A percentile compares a stretch with the other conserved stretches of the same genome.
Conservation (phyloP, 2,329 filamentous ascomycete genomes). For the Aspergillus ibericus region DNA sequence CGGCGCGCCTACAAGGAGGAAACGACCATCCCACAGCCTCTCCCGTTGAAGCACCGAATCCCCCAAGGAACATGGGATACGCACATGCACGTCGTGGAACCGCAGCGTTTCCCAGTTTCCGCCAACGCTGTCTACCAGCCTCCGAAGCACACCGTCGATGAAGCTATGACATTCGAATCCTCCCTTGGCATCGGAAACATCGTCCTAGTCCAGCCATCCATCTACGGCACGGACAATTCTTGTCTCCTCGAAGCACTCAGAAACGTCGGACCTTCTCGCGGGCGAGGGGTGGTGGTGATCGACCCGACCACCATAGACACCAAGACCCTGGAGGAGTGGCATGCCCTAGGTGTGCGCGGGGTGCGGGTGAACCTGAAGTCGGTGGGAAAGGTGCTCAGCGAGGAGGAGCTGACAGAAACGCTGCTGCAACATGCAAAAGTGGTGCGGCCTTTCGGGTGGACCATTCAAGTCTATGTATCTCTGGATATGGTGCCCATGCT, state of each 20-base stretch:
- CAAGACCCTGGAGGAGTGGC: slow-evolving; percentile 53
- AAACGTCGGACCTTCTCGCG: slow-evolving; percentile 50
- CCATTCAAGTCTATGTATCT: slow-evolving; percentile 59
- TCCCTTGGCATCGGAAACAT: slow-evolving; percentile 55
- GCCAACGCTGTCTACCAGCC: slow-evolving; percentile 55
- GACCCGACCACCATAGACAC: slow-evolving; percentile 47
- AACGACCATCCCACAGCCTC: not conserved
- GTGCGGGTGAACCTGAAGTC: slow-evolving; percentile 62
- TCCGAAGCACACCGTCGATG: slow-evolving; percentile 48
- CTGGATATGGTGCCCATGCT: slow-evolving; percentile 53
- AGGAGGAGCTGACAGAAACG: slow-evolving; percentile 42
- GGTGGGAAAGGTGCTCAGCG: slow-evolving; percentile 44
- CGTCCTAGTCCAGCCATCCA: slow-evolving; percentile 62
- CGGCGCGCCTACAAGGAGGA: not conserved
- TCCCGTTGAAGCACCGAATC: slow-evolving; percentile 25
- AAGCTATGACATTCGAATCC: slow-evolving; percentile 55
- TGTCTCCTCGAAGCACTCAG: slow-evolving; percentile 58
- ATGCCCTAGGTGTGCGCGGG: slow-evolving; percentile 58
- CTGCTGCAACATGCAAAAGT: slow-evolving; percentile 53
- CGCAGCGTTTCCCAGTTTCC: slow-evolving; percentile 51
- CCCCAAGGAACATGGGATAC: slow-evolving; percentile 56
- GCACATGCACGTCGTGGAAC: slow-evolving; percentile 65
- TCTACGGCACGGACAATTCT: slow-evolving; percentile 62
- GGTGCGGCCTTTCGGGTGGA: slow-evolving; percentile 55
- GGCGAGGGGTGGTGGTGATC: slow-evolving; percentile 58